These are phyloP conservation scores for Solanum chmielewskii DNA, from an alignment of 257 asterid species.

Conservation along the genomic window DNA sequence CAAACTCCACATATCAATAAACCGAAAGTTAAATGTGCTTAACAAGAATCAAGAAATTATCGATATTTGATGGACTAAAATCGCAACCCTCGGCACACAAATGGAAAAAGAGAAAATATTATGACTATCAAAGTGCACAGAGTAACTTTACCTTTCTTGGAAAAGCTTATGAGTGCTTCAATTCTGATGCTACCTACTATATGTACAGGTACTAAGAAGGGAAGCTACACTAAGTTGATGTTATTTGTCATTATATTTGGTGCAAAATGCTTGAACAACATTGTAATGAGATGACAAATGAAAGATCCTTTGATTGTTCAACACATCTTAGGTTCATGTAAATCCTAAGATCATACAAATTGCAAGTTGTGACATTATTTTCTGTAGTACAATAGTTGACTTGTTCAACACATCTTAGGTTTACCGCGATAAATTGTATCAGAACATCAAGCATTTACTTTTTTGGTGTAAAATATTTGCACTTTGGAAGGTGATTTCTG, in stretches of 20 bases:
- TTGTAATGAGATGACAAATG: neutral
- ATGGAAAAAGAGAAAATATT: neutral
- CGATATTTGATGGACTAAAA: neutral
- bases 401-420: neutral
- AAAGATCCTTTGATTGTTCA: neutral
- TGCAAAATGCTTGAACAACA: neutral
- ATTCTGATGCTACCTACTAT: neutral
- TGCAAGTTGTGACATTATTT: neutral
- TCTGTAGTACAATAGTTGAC: neutral
- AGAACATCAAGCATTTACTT: neutral
- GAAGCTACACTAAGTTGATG: conserved; percentile 73
- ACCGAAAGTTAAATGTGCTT: neutral
- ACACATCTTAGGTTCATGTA: neutral
- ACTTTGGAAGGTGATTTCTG: neutral
- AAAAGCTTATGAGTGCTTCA: neutral
- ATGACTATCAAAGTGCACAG: neutral
- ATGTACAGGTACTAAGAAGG: conserved; percentile 55
- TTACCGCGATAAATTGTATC: neutral
- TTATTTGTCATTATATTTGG: neutral
- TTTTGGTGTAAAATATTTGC: neutral
- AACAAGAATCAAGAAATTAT: neutral
- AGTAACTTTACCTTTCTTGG: neutral
- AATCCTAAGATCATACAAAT: neutral
- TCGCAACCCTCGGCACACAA: neutral
- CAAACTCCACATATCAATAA: neutral